A percentile compares a stretch with the other conserved stretches of the same genome.
These are phyloP conservation scores for Osmanthus fragrans DNA, from an alignment of 257 asterid genomes.

Conservation along the genomic window DNA sequence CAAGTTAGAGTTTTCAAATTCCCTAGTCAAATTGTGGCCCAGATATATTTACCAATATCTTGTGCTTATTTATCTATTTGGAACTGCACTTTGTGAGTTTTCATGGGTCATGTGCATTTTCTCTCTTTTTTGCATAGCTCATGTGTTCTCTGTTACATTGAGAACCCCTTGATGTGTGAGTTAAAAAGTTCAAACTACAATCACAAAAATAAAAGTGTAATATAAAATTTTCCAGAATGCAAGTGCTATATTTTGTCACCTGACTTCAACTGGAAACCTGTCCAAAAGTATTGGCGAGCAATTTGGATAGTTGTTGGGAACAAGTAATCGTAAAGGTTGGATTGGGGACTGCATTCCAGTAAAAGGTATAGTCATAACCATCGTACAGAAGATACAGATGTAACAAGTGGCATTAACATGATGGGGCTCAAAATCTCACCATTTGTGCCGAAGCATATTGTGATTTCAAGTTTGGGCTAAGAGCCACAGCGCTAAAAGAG, in stretches of 20 bases:
- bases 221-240: background rate
- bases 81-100: background rate
- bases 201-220: background rate
- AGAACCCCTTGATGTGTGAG: background rate
- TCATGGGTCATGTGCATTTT: background rate
- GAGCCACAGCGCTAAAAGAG: slow-evolving; percentile 78
- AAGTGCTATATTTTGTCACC: slow-evolving; percentile 43
- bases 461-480: slow-evolving; percentile 82
- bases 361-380: slow-evolving; percentile 26
- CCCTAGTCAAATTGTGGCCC: background rate
- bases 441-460: slow-evolving; percentile 89
- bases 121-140: background rate
- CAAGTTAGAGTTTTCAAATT: background rate
- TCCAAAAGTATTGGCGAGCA: slow-evolving; percentile 87
- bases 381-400: slow-evolving; percentile 14
- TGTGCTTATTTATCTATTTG: background rate
- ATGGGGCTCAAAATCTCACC: slow-evolving; percentile 49
- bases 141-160: background rate
- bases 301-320: slow-evolving; percentile 78
- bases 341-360: slow-evolving; percentile 73
- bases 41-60: background rate
- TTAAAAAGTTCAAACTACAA: slow-evolving; percentile 12
- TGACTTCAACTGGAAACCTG: slow-evolving; percentile 87
- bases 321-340: slow-evolving; percentile 80
- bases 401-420: slow-evolving; percentile 9